Percentiles rank a stretch among this genome's conserved stretches.
Evolutionary conservation across 768 basidiomycete genomes (phyloP).

Genomic region (Clitopilus hobsonii): DNA sequence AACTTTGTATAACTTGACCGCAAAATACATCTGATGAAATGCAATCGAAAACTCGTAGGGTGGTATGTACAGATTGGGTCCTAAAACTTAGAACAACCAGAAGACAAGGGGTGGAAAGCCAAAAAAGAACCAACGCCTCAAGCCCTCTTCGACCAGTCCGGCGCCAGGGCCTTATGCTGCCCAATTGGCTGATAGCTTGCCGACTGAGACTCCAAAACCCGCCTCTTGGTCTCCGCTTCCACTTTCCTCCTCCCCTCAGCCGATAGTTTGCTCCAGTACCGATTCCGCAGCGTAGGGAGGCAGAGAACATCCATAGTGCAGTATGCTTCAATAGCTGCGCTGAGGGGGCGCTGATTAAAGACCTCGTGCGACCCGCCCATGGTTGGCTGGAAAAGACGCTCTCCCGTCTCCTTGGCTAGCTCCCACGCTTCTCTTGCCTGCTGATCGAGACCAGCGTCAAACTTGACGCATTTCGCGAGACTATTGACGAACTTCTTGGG

Average conservation of each 20-base stretch:
- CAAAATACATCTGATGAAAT: too few species aligned
- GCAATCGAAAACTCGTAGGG: too few species aligned
- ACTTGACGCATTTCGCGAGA: constrained; percentile 8
- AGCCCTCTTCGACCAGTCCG: background rate
- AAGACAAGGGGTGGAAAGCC: too few species aligned
- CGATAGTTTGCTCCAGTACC: background rate
- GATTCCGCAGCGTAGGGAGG: constrained; percentile 17
- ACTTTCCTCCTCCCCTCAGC: background rate
- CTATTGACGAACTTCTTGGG: constrained; percentile 19
- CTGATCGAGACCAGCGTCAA: background rate
- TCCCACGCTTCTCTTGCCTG: constrained; percentile 14
- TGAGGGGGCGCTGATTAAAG: constrained; percentile 23
- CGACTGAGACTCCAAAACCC: background rate
- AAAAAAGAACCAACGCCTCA: background rate
- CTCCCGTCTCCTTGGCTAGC: constrained; percentile 24
- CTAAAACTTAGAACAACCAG: too few species aligned
- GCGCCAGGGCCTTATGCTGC: background rate
- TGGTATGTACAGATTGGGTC: too few species aligned
- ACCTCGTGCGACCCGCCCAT: constrained; percentile 17
- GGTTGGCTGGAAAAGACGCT: constrained; percentile 22
- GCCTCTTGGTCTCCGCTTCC: background rate
- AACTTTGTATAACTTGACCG: too few species aligned
- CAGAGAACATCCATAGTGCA: constrained; percentile 24
- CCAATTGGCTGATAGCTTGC: background rate
- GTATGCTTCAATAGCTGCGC: constrained; percentile 17